Percentiles rank a stretch among this genome's conserved stretches.
Evolutionary conservation across 1,284 basidiomycete genomes (phyloP).

Genomic region (Leccinum pallidistipes): DNA sequence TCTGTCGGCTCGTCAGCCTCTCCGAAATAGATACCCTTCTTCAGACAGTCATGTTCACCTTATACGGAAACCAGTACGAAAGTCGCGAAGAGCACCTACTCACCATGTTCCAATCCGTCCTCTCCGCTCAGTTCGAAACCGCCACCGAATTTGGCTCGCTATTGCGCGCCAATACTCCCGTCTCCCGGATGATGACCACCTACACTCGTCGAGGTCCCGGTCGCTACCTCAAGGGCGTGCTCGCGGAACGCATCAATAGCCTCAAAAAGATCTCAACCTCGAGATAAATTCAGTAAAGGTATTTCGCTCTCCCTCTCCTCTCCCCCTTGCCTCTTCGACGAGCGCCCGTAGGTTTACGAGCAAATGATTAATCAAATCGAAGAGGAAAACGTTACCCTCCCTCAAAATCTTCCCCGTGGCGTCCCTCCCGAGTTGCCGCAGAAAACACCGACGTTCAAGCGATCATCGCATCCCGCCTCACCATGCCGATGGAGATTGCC

Average conservation of each 20-base stretch:
- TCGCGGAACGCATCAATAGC: conserved; percentile 97
- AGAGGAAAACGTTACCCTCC: conserved; percentile 91
- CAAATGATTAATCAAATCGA: conserved; percentile 99
- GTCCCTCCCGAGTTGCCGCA: conserved; percentile 93
- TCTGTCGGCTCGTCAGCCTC: conserved; percentile 96
- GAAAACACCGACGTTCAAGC: conserved; percentile 95
- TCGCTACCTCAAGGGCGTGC: conserved; percentile 94
- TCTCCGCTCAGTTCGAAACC: conserved; percentile 98
- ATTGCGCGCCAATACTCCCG: conserved; percentile 96
- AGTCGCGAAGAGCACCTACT: conserved; percentile 97
- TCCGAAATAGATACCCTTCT: conserved; percentile 98
- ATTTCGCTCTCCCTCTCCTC: conserved; percentile 11
- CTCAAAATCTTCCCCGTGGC: conserved; percentile 86
- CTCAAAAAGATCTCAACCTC: conserved; percentile 95
- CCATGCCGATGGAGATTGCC: conserved; percentile 99
- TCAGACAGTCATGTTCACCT: conserved; percentile 99
- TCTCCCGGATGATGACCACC: conserved; percentile 99
- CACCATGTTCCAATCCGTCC: conserved; percentile 98
- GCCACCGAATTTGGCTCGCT: conserved; percentile 97
- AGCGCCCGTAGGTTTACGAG: conserved; percentile 76
- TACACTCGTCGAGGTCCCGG: conserved; percentile 98
- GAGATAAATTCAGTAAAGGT: conserved; percentile 99
- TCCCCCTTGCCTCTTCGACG: background rate
- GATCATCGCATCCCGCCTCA: conserved; percentile 93
- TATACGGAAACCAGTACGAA: conserved; percentile 99